Percentiles rank a stretch among this genome's conserved stretches.
Evolutionary conservation across 805 yeast species (phyloP).

Genomic region (Vanderwaltozyma yarrowii): DNA sequence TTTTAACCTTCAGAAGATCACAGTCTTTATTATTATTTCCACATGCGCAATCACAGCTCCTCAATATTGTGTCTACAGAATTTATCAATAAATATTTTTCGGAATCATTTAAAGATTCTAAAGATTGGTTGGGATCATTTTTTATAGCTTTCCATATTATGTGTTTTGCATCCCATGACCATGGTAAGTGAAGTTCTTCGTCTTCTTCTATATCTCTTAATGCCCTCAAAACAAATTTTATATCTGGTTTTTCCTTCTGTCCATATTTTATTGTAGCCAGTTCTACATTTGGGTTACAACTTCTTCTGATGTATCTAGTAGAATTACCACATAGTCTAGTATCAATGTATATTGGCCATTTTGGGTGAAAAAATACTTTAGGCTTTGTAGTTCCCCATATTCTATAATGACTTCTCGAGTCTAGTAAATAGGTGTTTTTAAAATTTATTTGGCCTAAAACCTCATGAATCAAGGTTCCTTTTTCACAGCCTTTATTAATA

Average conservation of each 20-base stretch:
- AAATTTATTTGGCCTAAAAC: constrained; percentile 64
- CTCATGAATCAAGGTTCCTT: constrained; percentile 46
- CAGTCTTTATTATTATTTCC: constrained; percentile 43
- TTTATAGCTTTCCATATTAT: constrained; percentile 52
- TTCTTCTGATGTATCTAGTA: constrained; percentile 62
- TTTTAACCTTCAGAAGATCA: constrained; percentile 48
- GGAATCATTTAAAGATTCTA: constrained; percentile 46
- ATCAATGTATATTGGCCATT: constrained; percentile 60
- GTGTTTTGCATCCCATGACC: constrained; percentile 83
- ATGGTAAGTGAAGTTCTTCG: constrained; percentile 64
- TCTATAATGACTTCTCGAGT: constrained; percentile 67
- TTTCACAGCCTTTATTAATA: constrained; percentile 31
- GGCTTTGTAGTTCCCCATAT: constrained; percentile 62
- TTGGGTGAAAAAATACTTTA: constrained; percentile 45
- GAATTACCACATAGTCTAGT: constrained; percentile 78
- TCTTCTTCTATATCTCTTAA: constrained; percentile 46
- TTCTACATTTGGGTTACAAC: constrained; percentile 70
- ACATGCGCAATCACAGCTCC: constrained; percentile 51
- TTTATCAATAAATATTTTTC: constrained; percentile 47
- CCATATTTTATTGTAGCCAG: constrained; percentile 38
- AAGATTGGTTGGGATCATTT: constrained; percentile 31
- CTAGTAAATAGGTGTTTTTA: constrained; percentile 49
- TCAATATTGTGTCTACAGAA: constrained; percentile 51
- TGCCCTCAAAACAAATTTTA: constrained; percentile 52
- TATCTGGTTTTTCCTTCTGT: constrained; percentile 17